These are phyloP conservation scores for Beauveria australis DNA, from an alignment of 2,329 filamentous ascomycete species.

Conservation along the genomic window DNA sequence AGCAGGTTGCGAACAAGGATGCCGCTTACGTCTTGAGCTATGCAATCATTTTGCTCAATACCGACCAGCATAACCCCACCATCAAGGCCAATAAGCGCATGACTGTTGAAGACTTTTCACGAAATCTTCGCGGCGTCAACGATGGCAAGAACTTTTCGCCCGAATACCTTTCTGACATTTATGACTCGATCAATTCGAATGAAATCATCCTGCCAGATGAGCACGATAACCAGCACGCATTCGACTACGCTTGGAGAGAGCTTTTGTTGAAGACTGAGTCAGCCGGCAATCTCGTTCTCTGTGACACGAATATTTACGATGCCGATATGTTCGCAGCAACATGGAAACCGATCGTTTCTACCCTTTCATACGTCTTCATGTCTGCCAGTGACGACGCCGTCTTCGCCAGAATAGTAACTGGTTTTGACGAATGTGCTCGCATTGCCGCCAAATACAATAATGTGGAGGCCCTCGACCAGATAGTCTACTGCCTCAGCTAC, in stretches of 20 bases:
- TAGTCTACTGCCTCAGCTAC: slow-evolving; percentile 79
- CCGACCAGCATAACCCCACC: slow-evolving; percentile 93
- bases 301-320: slow-evolving; percentile 90
- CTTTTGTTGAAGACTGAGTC: slow-evolving; percentile 75
- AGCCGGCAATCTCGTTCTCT: slow-evolving; percentile 65
- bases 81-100: slow-evolving; percentile 73
- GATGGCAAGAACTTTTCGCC: slow-evolving; percentile 73
- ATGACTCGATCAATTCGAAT: slow-evolving; percentile 80
- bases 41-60: slow-evolving; percentile 96
- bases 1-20: slow-evolving; percentile 76
- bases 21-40: slow-evolving; percentile 87
- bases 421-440: slow-evolving; percentile 91
- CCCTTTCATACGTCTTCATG: slow-evolving; percentile 96
- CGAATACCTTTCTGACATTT: slow-evolving; percentile 80
- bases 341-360: slow-evolving; percentile 91
- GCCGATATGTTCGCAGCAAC: slow-evolving; percentile 96
- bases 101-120: slow-evolving; percentile 72
- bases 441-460: slow-evolving; percentile 81
- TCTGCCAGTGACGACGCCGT: slow-evolving; percentile 95
- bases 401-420: slow-evolving; percentile 84
- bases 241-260: slow-evolving; percentile 97
- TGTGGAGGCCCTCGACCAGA: slow-evolving; percentile 82
- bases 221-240: slow-evolving; percentile 92
- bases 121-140: slow-evolving; percentile 87
- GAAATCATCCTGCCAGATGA: slow-evolving; percentile 97